These are phyloP conservation scores for Starmera amethionina DNA, from an alignment of 805 yeast species.

Conservation along the genomic window DNA sequence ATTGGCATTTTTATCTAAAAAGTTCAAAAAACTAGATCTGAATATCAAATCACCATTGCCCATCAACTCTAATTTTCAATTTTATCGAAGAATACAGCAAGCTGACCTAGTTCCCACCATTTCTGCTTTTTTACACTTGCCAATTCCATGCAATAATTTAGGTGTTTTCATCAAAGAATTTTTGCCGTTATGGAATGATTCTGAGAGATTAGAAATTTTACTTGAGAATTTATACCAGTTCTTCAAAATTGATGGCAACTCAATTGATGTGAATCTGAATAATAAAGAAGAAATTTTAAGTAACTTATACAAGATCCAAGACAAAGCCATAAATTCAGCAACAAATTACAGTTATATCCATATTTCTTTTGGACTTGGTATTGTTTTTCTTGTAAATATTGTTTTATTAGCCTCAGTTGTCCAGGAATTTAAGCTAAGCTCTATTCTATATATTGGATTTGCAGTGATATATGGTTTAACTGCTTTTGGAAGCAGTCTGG, in stretches of 20 bases:
- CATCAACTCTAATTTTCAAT: constrained; percentile 38
- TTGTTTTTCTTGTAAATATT: constrained; percentile 13
- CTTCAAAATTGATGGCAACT: constrained; percentile 18
- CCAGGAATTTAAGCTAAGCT: constrained; percentile 2
- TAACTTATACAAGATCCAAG: constrained; percentile 40
- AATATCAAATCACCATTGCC: constrained; percentile 12
- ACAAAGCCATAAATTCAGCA: constrained; percentile 44
- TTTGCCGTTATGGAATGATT: constrained; percentile 37
- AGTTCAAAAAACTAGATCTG: constrained; percentile 26
- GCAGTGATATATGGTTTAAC: constrained; percentile 36
- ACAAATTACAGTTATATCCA: constrained; percentile 59
- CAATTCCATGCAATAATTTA: constrained; percentile 82
- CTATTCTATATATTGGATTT: constrained; percentile 12
- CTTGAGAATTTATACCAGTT: constrained; percentile 52
- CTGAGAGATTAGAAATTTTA: constrained; percentile 26
- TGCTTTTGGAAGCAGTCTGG: constrained; percentile 78
- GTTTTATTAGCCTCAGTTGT: constrained; percentile 2
- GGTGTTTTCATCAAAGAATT: constrained; percentile 62
- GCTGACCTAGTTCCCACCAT: constrained; percentile 88
- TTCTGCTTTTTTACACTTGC: constrained; percentile 66
- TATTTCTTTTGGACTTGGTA: constrained; percentile 24
- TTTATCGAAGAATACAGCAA: constrained; percentile 46
- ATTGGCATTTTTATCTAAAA: constrained; percentile 56
- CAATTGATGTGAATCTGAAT: constrained; percentile 7
- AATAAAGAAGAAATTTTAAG: constrained; percentile 12